These are phyloP conservation scores for Cenchrus purpureus DNA, from an alignment of 176 grass and related monocot species.

Conservation along the genomic window DNA sequence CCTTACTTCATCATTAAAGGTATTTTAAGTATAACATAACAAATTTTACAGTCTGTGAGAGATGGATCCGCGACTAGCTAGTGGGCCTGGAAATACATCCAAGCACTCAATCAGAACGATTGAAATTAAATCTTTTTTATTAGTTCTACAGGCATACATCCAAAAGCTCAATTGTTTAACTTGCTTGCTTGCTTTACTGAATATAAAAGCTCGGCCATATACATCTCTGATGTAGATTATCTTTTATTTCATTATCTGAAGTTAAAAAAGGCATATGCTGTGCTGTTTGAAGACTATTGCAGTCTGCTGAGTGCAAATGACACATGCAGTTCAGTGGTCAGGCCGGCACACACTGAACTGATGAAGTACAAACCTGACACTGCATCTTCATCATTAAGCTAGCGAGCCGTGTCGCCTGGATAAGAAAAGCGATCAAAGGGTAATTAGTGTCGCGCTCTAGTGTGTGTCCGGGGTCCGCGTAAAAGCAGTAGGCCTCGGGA, in stretches of 20 bases:
- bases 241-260: neutral
- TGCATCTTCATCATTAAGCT: conserved; percentile 20
- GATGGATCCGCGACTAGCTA: neutral
- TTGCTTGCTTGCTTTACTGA: neutral
- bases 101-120: neutral
- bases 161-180: neutral
- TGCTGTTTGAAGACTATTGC: neutral
- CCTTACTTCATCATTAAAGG: too few species aligned
- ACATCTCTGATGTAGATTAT: neutral
- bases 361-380: neutral
- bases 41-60: neutral
- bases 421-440: conserved; percentile 35
- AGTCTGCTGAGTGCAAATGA: neutral
- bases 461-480: neutral
- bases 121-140: neutral
- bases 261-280: neutral
- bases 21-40: too few species aligned
- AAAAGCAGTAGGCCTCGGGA: conserved; percentile 32
- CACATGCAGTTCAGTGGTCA: neutral
- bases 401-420: conserved; percentile 31
- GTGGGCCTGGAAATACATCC: neutral
- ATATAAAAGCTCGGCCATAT: neutral
- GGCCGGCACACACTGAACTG: neutral
- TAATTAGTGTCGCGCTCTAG: conserved; percentile 36
- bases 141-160: neutral